Base-by-base conservation (phyloP, 2,329 filamentous ascomycete species). In the Botrytis fragariae region DNA sequence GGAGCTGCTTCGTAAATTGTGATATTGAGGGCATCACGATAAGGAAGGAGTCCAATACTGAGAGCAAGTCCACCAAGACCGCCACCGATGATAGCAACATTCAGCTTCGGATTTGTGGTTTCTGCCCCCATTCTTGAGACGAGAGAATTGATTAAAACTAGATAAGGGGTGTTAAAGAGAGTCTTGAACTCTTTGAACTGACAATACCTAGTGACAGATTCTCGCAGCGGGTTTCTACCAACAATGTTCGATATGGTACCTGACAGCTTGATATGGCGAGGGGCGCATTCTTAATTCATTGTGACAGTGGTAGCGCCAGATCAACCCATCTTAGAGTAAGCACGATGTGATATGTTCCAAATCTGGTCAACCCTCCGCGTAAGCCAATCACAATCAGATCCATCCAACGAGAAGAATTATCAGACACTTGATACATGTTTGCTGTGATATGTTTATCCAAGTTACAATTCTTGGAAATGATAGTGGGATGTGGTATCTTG, bases 61-160 rank as follows among this genome's bases (percentile, higher is more conserved):
- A 78, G 69, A 14, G 73, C 72, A 18, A 78, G 61, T 4, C 77
- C 77, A 37, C 64, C 73, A 37, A 79, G 74, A n/a, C 77, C 77
- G n/a, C 77, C 77, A 14, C 77, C 77, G 45, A 78, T 67, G 9
- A 79, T 76, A 37, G 77, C 76, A 32, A 77, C 42, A 18, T 65
- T 45, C n/a, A 71, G 48, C 48, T 69, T 69, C 32, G 22, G 22
- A 5, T 42, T 39, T 3, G 3, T 16, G 10, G 4, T 22, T 42
- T 69, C 18, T 25, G 25, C 25, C 25, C 22, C 45, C 45, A 68
- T 68, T 32, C 39, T 54, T 20, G 25, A 68, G 22, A 42, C 18
- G 8, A n/a, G 10, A 39, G 37, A 10, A 35, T 20, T 20, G 9
- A 42, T 45, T 12, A 25, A 22, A 29, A 48, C 25, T 25, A 32